Evolutionary conservation across 176 grass and related monocot species (phyloP), one percentile per base, ranked within the genome.

Genomic region (Carex cristatella): DNA sequence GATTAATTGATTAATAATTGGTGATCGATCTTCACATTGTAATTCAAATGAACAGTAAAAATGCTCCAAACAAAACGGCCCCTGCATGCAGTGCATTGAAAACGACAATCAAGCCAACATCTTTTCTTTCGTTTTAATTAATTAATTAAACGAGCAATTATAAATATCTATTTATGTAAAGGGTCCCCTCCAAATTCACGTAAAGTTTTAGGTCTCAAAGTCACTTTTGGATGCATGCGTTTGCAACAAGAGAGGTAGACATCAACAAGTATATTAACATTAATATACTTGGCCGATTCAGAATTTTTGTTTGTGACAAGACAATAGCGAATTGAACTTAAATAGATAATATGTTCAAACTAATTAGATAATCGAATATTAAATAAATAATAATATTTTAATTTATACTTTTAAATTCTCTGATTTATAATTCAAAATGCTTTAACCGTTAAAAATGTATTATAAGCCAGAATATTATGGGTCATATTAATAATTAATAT

Each of bases 91-190:
- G 49, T 78, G n/a, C 7, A 11, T 56, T 56, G 73, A 78, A 57
- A 33, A 78, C 27, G 73, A 78, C 73, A 78, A 78, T 78, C 4
- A 78, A 78, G 73, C 73, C 73, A 78, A 78, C 49, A 77, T 77
- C 13, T 78, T 78, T 53, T 78, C 74, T 16, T 54, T 55, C 19
- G 28, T 55, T 58, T 51, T 33, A 33, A 57, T 57, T 78, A 58
- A 27, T 51, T 33, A 33, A 57, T 57, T 78, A 58, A 27, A 58
- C 74, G 13, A 58, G 30, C 53, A 79, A 79, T 79, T 79, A 57
- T 78, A 57, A 56, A 56, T 79, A 58, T 79, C 58, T 79, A 58
- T 79, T 27, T 30, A 57, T 79, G 2, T 35, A 13, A 78, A 35
- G 74, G 74, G 53, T 79, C 74, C 74, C 53, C 5, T 58, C 14